Base-by-base conservation (phyloP, 2,329 filamentous ascomycete genomes). In the Apiospora pterosperma region DNA sequence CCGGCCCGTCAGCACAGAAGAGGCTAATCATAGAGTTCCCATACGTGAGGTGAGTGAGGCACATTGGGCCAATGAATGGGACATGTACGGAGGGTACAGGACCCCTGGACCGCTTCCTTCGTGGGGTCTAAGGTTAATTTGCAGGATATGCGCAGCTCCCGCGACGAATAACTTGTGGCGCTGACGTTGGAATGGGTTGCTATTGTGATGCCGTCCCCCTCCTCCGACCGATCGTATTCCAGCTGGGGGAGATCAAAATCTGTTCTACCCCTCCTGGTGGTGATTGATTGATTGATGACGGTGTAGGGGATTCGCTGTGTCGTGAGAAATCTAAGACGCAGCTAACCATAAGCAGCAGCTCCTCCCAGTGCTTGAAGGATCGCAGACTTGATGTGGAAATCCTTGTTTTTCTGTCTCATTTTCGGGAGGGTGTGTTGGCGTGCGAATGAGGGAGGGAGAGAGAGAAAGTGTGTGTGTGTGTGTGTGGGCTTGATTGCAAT, bases 41-140 rank as follows among this genome's bases (percentile, higher is more conserved):
- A 55, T 55, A 55, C 28, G 48, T 55, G 48, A 55, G 48, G 48
- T 55, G 34, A 16, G 48, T 55, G 48, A 55, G 48, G 48, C 48
- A 55, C 48, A 34, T 55, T 55, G 48, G 6, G 28, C 48, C 48
- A 55, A 55, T 55, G 48, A 55, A 28, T 55, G 28, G 48, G 48
- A 55, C 28, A 28, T 34, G 28, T 19, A 19, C 34, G 48, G 19
- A 8, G n/a, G 48, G 34, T 55, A 28, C 48, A 55, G 48, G 48
- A 55, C 48, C 48, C 48, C 48, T 55, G 48, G 28, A 34, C 48
- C 28, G 48, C 25, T 31, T 36, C 34, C 34, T 59, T 60, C 58
- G 58, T 60, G 58, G 58, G 58, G 58, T 60, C 58, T 23, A 60
- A 60, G 39, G 58, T 60, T 60, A 39, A 60, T 60, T 60, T 38